Base-by-base conservation (phyloP, 495 filamentous ascomycete genomes). In the Astrocystis sublimbata region DNA sequence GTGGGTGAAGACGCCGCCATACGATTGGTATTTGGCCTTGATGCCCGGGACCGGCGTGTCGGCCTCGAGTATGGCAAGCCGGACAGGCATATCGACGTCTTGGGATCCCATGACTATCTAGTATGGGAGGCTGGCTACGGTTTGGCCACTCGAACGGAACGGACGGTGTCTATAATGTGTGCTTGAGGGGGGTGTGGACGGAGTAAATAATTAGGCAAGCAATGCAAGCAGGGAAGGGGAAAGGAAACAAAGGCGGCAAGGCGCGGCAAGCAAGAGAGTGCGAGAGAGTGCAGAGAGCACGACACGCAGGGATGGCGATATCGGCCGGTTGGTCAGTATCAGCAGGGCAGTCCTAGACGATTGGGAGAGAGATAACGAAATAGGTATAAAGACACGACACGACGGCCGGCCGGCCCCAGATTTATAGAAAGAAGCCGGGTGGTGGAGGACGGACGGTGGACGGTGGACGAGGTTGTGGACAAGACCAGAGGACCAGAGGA, bases 1-100 rank as follows among this genome's bases (percentile, higher is more conserved):
- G 26, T 78, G 65, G 9, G 66, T 76, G 79, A 96, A 96, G 36
- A 96, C 77, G 53, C 86, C 88, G 65, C 83, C 80, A 71, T 96
- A 96, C 41, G 83, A 83, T 28, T 85, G 82, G 74, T 91, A 93
- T 70, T 85, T 87, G 38, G 75, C 76, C 60, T 83, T 71, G 46
- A 83, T 78, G 8, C 74, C 65, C 2, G 80, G 79, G 15, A 86
- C 71, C 2, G 90, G 89, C 6, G 83, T 88, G 76, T 93, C 92
- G 75, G 88, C 87, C 81, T 93, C 91, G 60, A 97, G 85, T 62
- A 96, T 80, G 38, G 92, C 92, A 65, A 96, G 89, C 57, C 90
- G 89, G 65, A 93, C 51, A 23, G 89, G 89, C 15, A 64, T 52
- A 33, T 58, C 31, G 17, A 64, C 26, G 43, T 58, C 60, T 65